Evolutionary conservation across 2,329 filamentous ascomycete species (phyloP), one percentile per base, ranked within the genome.

Genomic region (Nectriaceae sp.): DNA sequence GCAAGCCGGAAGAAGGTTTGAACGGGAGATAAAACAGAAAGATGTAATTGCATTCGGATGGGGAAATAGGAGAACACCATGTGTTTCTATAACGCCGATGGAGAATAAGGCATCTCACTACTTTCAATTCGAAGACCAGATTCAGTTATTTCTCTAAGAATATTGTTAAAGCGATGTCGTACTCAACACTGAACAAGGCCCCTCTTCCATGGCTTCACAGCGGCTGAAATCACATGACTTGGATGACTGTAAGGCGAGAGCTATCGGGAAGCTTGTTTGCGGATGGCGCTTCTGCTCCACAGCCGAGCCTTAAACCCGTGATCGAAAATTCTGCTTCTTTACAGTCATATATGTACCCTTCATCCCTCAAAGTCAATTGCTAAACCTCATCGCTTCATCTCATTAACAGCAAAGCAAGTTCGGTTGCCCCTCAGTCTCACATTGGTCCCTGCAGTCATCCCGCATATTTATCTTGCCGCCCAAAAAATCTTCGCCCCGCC

Each of bases 401-500:
- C 6, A 13, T 6, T 29, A 6, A 6, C 24, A 29, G 13, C 6
- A 29, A 19, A 46, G n/a, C 37, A 16, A 22, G 16, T 33, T 21
- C 22, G 20, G 22, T 21, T 43, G 26, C 24, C 41, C 35, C 24
- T 18, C 39, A 15, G 24, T 21, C 24, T 21, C 36, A 49, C 33
- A 44, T 36, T 39, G 29, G 47, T 36, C 45, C 45, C 49, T 41
- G 43, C 43, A 47, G 37, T 16, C 21, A 22, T 41, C 43, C 55
- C 59, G 44, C 56, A 43, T 44, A 50, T 51, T 57, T 58, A 54
- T 63, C 48, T 55, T 49, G 48, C 51, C 53, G 51, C 53, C 60
- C 56, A 62, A 63, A 57, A 63, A 49, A 55, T 53, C 51, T 56
- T 49, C 42, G 60, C 59, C 58, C 58, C 61, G 58, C 59, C 52